Evolutionary conservation across 139 green algal genomes (phyloP), one percentile per base, ranked within the genome.

Genomic region (Coelastrella sp.): DNA sequence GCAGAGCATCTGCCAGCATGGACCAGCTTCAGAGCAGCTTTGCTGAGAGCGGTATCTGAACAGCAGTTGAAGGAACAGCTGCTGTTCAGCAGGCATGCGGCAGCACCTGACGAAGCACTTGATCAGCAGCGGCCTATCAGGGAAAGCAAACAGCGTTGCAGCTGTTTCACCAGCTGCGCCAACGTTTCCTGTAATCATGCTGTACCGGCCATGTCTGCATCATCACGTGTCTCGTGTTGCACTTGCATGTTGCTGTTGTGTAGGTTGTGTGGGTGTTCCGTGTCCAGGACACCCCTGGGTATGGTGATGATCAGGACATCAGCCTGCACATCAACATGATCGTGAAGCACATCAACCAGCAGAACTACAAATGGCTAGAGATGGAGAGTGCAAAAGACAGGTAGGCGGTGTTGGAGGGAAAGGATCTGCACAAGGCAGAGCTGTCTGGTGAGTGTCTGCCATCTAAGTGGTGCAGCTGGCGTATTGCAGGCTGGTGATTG

Each of bases 271-370:
- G 95, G 95, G 91, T 96, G 24, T 96, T 96, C 91, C 92, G 93
- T 79, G 92, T 95, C 11, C 93, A 95, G 89, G 95, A 97, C 91
- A 97, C 95, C 7, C 95, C 95, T 8, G 95, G 95, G 27, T 97
- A 97, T 90, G 95, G 95, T 24, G 95, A 97, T 27, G 78, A 87
- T 58, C 78, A 72, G 22, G 79, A 91, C 81, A 94, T 96, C 84
- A 91, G 89, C 75, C 22, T 89, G 14, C 87, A 85, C 63, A 79
- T 85, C 61, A 60, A 70, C 61, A 78, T 90, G 87, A 90, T 90
- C 25, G 20, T 85, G 8, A 27, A 66, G 58, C 65, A 86, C 73
- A 86, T 90, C 76, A 78, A 90, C 76, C 6, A 56, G 61, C 76
- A 90, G 17, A 90, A 90, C 87, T 80, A n/a, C 60, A 90, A 90